Evolutionary conservation across 805 yeast species (phyloP).

Genomic region (Starmerella cellae): DNA sequence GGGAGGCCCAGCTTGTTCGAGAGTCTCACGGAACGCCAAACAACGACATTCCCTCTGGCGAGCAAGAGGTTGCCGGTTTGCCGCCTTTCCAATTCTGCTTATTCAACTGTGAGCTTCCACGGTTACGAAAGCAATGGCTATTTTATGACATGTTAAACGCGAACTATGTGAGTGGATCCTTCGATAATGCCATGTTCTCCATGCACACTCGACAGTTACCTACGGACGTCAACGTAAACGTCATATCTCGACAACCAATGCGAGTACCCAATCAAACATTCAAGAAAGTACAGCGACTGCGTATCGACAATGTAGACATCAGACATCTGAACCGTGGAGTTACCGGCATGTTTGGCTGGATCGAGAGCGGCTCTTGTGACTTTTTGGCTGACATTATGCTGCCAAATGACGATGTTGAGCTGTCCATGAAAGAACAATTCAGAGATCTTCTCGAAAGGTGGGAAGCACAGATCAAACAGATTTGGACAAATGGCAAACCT

Average conservation of each 20-base stretch:
- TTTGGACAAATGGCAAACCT: slow-evolving; percentile 7
- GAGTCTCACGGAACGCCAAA: neutral
- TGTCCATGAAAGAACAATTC: slow-evolving; percentile 29
- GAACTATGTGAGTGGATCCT: slow-evolving; percentile 73
- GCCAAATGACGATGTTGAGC: slow-evolving; percentile 46
- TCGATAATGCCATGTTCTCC: slow-evolving; percentile 86
- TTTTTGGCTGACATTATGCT: slow-evolving; percentile 83
- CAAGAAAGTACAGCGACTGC: slow-evolving; percentile 44
- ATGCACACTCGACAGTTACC: slow-evolving; percentile 61
- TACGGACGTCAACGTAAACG: neutral
- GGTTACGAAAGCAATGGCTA: slow-evolving; percentile 82
- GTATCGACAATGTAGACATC: slow-evolving; percentile 73
- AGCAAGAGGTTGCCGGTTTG: slow-evolving; percentile 31
- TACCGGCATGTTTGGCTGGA: slow-evolving; percentile 94
- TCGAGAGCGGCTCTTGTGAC: slow-evolving; percentile 79
- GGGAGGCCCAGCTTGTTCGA: neutral
- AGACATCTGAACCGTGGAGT: slow-evolving; percentile 85
- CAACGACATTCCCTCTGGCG: neutral
- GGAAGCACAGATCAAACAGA: slow-evolving; percentile 24
- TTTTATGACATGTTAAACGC: slow-evolving; percentile 79
- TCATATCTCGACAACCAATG: too few relatives aligned
- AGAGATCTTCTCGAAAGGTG: slow-evolving; percentile 32
- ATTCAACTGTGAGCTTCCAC: slow-evolving; percentile 71
- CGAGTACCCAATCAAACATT: slow-evolving; percentile 20
- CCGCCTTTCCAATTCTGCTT: slow-evolving; percentile 77